Evolutionary conservation across 108 stramenopile genomes (phyloP).

Genomic region (Thalassiosira profunda): DNA sequence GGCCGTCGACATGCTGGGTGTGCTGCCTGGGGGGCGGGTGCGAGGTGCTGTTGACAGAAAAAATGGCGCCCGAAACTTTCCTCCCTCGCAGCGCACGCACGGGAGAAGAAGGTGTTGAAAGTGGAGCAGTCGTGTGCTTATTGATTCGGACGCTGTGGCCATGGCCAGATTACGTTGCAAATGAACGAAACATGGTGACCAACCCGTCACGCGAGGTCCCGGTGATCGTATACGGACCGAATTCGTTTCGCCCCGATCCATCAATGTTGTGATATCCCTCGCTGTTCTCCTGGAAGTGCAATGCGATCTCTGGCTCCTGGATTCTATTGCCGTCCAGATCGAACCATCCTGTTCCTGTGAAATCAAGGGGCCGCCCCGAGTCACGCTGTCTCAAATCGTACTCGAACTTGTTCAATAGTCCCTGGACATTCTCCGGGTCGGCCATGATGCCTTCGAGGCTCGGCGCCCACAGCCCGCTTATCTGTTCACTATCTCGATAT

Average conservation of each 20-base stretch:
- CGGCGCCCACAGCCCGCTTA: slow-evolving; percentile 83
- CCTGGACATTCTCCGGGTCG: slow-evolving; percentile 67
- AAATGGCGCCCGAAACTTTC: too few species aligned
- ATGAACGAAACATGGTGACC: slow-evolving; percentile 85
- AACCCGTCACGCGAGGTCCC: slow-evolving; percentile 71
- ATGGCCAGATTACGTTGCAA: too few species aligned
- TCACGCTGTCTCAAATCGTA: slow-evolving; percentile 90
- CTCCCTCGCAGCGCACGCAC: too few species aligned
- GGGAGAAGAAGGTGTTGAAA: too few species aligned
- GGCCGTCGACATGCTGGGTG: too few species aligned
- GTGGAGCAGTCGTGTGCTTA: too few species aligned
- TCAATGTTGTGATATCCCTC: slow-evolving; percentile 90
- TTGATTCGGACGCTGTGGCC: too few species aligned
- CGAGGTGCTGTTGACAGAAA: too few species aligned
- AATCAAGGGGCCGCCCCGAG: slow-evolving; percentile 70
- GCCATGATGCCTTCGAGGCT: slow-evolving; percentile 69
- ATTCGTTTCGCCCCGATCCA: slow-evolving; percentile 79
- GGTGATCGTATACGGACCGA: slow-evolving; percentile 87
- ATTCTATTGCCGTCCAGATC: slow-evolving; percentile 66
- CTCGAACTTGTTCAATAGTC: slow-evolving; percentile 78
- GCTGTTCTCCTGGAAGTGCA: slow-evolving; percentile 81
- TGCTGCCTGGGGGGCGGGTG: too few species aligned
- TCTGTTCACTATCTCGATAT: slow-evolving; percentile 62
- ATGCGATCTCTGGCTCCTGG: slow-evolving; percentile 70
- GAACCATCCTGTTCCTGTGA: slow-evolving; percentile 87